Evolutionary conservation across 441 rosid species (phyloP).

Genomic region (Euphorbia celastroides): DNA sequence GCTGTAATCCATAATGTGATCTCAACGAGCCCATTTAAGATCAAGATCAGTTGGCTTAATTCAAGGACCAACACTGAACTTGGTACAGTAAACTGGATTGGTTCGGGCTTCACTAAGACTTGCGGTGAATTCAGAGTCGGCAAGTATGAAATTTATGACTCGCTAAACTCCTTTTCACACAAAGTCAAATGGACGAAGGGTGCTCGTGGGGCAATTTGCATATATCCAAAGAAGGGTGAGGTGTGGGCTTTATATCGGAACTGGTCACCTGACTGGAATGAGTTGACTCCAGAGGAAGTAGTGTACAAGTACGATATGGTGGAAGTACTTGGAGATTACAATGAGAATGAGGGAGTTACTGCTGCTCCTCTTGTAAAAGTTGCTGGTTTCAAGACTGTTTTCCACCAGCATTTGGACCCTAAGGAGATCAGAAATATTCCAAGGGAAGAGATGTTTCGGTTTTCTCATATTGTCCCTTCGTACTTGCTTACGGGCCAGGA

Average conservation of each 20-base stretch:
- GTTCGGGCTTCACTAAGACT: conserved; percentile 34
- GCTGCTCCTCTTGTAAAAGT: conserved; percentile 35
- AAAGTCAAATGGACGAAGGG: conserved; percentile 39
- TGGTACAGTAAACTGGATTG: conserved; percentile 32
- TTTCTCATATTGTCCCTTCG: conserved; percentile 37
- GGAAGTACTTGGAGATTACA: conserved; percentile 38
- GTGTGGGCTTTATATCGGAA: conserved; percentile 43
- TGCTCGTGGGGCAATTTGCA: conserved; percentile 25
- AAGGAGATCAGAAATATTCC: conserved; percentile 27
- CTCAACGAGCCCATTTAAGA: conserved; percentile 19
- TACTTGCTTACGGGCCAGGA: conserved; percentile 35
- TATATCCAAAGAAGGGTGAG: conserved; percentile 37
- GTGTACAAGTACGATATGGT: conserved; percentile 37
- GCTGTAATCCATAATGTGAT: conserved; percentile 15
- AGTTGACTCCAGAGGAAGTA: conserved; percentile 28
- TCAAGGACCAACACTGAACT: conserved; percentile 30
- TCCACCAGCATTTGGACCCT: conserved; percentile 32
- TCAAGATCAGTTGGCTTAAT: conserved; percentile 24
- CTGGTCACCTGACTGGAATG: conserved; percentile 45
- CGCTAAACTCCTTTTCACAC: conserved; percentile 36
- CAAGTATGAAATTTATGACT: conserved; percentile 23
- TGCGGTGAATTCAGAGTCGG: conserved; percentile 13
- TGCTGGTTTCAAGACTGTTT: conserved; percentile 40
- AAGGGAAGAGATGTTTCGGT: conserved; percentile 23
- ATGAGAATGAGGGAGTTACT: conserved; percentile 29